These are phyloP conservation scores for Scutellaria galericulata DNA, from an alignment of 257 asterid species.

Conservation along the genomic window DNA sequence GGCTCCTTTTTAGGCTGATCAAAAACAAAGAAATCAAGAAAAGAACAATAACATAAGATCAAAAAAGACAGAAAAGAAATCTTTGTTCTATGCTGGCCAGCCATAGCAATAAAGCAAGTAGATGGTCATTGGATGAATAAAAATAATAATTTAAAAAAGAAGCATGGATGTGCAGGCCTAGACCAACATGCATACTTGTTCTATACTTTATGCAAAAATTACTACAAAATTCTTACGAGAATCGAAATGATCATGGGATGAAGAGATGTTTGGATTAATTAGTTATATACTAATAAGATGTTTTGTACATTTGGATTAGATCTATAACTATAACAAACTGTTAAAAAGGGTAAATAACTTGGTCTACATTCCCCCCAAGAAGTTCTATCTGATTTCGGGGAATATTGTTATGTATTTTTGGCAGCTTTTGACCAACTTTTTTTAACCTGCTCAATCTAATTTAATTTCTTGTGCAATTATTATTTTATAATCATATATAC, in stretches of 20 bases:
- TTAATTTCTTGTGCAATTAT: constrained; percentile 52
- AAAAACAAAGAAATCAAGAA: neutral
- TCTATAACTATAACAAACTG: constrained; percentile 46
- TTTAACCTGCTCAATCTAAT: constrained; percentile 35
- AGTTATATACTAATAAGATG: neutral
- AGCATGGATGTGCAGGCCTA: constrained; percentile 60
- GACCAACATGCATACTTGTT: constrained; percentile 22
- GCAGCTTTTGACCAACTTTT: constrained; percentile 71
- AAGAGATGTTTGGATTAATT: constrained; percentile 33
- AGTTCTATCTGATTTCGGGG: constrained; percentile 51
- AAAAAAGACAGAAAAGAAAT: constrained; percentile 42
- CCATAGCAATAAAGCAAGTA: constrained; percentile 28
- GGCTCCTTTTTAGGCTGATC: constrained; percentile 49
- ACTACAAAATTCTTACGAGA: constrained; percentile 35
- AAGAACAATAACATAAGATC: constrained; percentile 29
- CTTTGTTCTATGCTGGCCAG: constrained; percentile 72
- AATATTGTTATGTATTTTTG: constrained; percentile 44
- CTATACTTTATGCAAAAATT: constrained; percentile 15
- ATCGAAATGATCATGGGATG: constrained; percentile 54
- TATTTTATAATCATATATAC: constrained; percentile 45
- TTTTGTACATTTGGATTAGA: constrained; percentile 35
- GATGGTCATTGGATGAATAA: constrained; percentile 4
- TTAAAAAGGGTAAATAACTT: constrained; percentile 43
- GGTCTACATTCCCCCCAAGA: constrained; percentile 43
- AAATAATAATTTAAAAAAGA: neutral